Conservation (phyloP, 495 filamentous ascomycete genomes). For the Penicillium canariense region DNA sequence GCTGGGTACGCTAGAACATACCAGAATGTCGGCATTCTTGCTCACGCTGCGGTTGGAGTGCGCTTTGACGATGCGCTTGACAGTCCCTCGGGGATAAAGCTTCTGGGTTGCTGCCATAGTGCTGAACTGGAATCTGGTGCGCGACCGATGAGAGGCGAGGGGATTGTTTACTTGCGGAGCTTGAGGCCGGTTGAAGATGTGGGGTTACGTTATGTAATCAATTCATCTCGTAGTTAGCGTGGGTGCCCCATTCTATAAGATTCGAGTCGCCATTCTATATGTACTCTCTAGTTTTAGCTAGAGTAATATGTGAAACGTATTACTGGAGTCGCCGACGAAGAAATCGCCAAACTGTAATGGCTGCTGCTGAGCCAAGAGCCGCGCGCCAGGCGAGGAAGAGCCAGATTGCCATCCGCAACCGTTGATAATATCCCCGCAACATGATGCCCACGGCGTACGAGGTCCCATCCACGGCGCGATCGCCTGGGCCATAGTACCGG, state of each 20-base stretch:
- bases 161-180: slow-evolving; percentile 16
- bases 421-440: slow-evolving; percentile 68
- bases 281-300: slow-evolving; percentile 3
- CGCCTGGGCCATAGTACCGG: slow-evolving; percentile 38
- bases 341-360: slow-evolving; percentile 32
- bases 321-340: slow-evolving; percentile 21
- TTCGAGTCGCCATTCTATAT: neutral
- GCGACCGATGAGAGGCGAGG: neutral
- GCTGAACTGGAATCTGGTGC: neutral
- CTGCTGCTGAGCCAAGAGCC: slow-evolving; percentile 32
- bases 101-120: slow-evolving; percentile 55
- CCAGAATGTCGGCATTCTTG: slow-evolving; percentile 86
- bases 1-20: slow-evolving; percentile 39
- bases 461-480: slow-evolving; percentile 26
- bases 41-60: slow-evolving; percentile 75
- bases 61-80: slow-evolving; percentile 87
- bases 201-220: slow-evolving; percentile 6
- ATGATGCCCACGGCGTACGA: slow-evolving; percentile 57
- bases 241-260: too few species aligned
- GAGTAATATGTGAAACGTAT: neutral
- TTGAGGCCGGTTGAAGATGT: neutral
- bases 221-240: too few species aligned
- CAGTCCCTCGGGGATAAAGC: slow-evolving; percentile 77
- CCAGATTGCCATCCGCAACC: slow-evolving; percentile 57
- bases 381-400: slow-evolving; percentile 45